Evolutionary conservation across 768 basidiomycete genomes (phyloP).

Genomic region (Leucosporidium yakuticum): DNA sequence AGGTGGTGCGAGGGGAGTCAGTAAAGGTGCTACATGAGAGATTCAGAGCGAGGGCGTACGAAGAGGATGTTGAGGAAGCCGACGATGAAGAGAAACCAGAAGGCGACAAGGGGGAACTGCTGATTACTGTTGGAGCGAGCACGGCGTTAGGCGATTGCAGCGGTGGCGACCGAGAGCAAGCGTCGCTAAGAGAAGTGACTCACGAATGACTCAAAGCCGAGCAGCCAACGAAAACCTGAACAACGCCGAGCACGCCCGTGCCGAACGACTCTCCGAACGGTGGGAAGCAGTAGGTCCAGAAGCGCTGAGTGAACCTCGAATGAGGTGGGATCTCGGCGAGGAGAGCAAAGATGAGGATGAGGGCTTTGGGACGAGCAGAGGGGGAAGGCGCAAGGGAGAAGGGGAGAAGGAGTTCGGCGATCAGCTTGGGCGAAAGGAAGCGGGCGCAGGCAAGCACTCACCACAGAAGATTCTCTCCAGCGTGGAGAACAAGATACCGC

Average conservation of each 20-base stretch:
- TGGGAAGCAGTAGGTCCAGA: conserved; percentile 28
- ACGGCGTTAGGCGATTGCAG: too few species aligned
- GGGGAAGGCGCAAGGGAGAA: not conserved
- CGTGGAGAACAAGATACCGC: conserved; percentile 25
- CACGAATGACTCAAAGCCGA: conserved; percentile 12
- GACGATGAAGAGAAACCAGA: conserved; percentile 28
- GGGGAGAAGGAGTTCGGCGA: not conserved
- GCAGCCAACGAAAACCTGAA: conserved; percentile 19
- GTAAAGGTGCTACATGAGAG: not conserved
- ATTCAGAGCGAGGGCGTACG: not conserved
- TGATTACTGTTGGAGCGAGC: conserved; percentile 2
- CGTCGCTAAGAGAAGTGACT: not conserved
- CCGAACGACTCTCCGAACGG: conserved; percentile 22
- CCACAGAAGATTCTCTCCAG: conserved; percentile 26
- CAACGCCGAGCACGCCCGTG: conserved; percentile 20
- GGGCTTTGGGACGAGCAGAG: not conserved
- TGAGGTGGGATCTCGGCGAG: conserved; percentile 22
- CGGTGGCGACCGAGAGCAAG: not conserved
- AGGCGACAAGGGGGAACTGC: conserved; percentile 18
- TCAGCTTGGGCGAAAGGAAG: not conserved
- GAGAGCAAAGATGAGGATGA: conserved; percentile 23
- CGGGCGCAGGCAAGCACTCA: not conserved
- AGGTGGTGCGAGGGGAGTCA: too few species aligned
- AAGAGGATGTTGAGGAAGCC: conserved; percentile 27
- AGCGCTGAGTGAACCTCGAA: not conserved